phyloP scores from a whole-genome alignment of 441 rosid genomes.

The Mallotus japonicus region DNA sequence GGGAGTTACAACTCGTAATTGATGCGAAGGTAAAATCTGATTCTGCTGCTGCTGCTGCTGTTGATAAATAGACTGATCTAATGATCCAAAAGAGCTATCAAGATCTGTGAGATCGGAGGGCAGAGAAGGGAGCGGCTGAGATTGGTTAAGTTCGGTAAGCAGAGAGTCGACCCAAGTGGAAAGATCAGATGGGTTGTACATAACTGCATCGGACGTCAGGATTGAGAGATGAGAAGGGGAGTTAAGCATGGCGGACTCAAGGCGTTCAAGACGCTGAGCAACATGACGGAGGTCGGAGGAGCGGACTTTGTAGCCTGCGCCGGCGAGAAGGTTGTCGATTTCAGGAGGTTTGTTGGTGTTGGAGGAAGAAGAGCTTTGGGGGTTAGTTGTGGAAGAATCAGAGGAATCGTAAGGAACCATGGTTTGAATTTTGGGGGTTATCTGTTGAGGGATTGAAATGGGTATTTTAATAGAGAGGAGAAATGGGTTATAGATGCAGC shows the following conservation, averaged over 20 bases:
- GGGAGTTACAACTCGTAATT: slow-evolving; percentile 35
- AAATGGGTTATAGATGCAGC: not conserved
- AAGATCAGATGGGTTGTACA: slow-evolving; percentile 71
- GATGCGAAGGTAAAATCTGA: slow-evolving; percentile 17
- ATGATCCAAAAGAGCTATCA: slow-evolving; percentile 15
- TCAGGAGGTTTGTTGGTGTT: slow-evolving; percentile 29
- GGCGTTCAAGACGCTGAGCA: slow-evolving; percentile 61
- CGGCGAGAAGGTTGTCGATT: slow-evolving; percentile 59
- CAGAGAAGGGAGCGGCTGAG: slow-evolving; percentile 30
- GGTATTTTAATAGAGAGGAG: not conserved
- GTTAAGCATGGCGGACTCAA: slow-evolving; percentile 57
- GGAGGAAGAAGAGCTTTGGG: slow-evolving; percentile 35
- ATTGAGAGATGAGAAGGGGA: slow-evolving; percentile 38
- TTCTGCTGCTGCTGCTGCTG: slow-evolving; percentile 1
- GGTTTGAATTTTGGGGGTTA: not conserved
- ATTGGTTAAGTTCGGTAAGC: slow-evolving; percentile 50
- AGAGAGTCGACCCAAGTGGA: slow-evolving; percentile 66
- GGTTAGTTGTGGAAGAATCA: slow-evolving; percentile 26
- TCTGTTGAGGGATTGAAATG: not conserved
- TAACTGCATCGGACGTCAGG: slow-evolving; percentile 45
- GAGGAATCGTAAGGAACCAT: slow-evolving; percentile 29
- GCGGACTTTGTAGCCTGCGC: slow-evolving; percentile 63
- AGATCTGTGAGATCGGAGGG: slow-evolving; percentile 40
- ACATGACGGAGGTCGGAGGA: slow-evolving; percentile 63
- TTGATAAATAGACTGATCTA: slow-evolving; percentile 14